Percentiles rank a stretch among this genome's conserved stretches.
These are phyloP conservation scores for Poteriospumella lacustris DNA, from an alignment of 108 stramenopile genomes.

Conservation along the genomic window DNA sequence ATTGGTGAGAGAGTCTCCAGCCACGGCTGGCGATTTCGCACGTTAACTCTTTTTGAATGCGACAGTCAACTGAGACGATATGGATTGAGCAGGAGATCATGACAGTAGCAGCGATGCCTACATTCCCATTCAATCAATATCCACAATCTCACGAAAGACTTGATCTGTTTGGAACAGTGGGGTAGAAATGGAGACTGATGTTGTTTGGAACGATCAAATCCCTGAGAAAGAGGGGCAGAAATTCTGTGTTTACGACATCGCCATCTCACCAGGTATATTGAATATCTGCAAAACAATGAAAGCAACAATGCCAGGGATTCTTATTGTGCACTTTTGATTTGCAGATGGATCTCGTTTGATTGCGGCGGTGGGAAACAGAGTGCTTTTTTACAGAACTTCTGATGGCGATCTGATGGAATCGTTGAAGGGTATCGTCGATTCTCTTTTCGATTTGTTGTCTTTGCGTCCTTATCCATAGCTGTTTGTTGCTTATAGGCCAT, in stretches of 20 bases:
- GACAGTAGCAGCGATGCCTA: too few relatives aligned
- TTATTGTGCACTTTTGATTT: neutral
- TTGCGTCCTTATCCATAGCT: neutral
- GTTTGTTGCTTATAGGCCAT: neutral
- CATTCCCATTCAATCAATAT: too few relatives aligned
- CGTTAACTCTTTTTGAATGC: neutral
- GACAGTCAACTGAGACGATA: neutral
- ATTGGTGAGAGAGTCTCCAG: too few relatives aligned
- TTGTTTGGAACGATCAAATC: conserved; percentile 38
- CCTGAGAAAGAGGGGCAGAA: conserved; percentile 37
- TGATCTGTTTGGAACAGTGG: conserved; percentile 35
- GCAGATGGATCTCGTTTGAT: conserved; percentile 49
- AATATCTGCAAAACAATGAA: neutral
- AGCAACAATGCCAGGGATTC: neutral
- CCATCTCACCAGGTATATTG: conserved; percentile 27
- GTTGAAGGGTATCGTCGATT: conserved; percentile 46
- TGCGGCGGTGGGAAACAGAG: conserved; percentile 54
- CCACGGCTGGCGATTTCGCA: neutral
- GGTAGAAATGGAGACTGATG: conserved; percentile 34
- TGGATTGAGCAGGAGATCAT: neutral
- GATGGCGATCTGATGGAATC: conserved; percentile 49
- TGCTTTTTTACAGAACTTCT: conserved; percentile 47
- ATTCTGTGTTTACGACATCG: conserved; percentile 38
- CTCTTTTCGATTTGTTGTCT: neutral
- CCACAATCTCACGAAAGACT: too few relatives aligned